These are phyloP conservation scores for Scutellaria barbata DNA, from an alignment of 257 asterid genomes.

Conservation along the genomic window DNA sequence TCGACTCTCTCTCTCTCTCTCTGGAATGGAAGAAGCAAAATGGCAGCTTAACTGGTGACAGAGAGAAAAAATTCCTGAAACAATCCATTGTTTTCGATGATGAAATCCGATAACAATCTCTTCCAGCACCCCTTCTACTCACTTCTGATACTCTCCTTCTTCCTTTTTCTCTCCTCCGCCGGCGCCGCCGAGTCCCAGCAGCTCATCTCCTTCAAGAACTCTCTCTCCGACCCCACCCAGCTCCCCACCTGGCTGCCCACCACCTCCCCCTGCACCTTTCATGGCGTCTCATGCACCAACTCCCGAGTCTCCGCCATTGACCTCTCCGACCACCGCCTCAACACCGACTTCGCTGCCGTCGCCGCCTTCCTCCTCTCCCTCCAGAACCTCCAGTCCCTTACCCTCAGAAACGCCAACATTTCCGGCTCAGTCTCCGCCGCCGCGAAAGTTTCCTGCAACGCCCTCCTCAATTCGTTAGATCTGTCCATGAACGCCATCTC, in stretches of 20 bases:
- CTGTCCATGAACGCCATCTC: constrained; percentile 76
- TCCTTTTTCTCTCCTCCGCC: not conserved
- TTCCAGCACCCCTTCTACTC: too few relatives aligned
- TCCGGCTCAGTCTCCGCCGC: constrained; percentile 59
- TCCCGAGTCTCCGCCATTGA: constrained; percentile 63
- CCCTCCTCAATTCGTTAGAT: constrained; percentile 55
- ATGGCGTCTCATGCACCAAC: constrained; percentile 65
- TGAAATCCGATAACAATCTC: constrained; percentile 42
- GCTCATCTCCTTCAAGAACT: constrained; percentile 74
- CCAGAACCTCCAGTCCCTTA: constrained; percentile 61
- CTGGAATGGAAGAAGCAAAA: constrained; percentile 59
- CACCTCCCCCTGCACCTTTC: constrained; percentile 64
- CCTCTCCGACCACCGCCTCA: constrained; percentile 55
- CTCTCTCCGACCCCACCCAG: constrained; percentile 51
- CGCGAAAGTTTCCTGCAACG: constrained; percentile 51
- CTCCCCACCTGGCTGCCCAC: constrained; percentile 65
- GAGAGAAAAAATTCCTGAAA: constrained; percentile 16
- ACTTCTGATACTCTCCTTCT: not conserved
- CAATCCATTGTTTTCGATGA: constrained; percentile 43
- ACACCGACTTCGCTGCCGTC: constrained; percentile 54
- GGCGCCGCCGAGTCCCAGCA: constrained; percentile 43
- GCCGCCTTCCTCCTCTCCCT: constrained; percentile 54
- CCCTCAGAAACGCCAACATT: constrained; percentile 58
- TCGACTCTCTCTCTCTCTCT: constrained; percentile 34
- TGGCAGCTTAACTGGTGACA: constrained; percentile 42